Evolutionary conservation across 257 asterid genomes (phyloP), one percentile per base, ranked within the genome.

Genomic region (Craterostigma plantagineum): DNA sequence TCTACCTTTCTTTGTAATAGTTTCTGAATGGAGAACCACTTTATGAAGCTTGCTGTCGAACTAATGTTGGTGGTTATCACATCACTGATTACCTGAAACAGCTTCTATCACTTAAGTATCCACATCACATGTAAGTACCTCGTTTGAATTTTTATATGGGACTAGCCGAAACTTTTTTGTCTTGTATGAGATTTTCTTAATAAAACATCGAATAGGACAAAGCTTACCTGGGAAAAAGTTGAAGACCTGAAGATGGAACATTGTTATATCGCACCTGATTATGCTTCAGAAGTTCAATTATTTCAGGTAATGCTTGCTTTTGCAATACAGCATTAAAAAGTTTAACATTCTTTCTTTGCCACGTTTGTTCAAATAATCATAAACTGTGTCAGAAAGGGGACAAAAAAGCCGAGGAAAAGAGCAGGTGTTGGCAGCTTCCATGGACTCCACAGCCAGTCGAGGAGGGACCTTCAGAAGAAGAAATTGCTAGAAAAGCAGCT

Each of bases 211-310:
- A 53, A 49, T 63, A 90, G 98, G 74, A 46, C 91, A 53, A 67
- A 67, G 68, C 81, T 90, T 51, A 76, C 93, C 7, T 90, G 98
- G 98, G 98, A 90, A 70, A 90, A 83, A 67, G 79, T 77, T 54
- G 98, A 90, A 68, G 98, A 90, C 65, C 76, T 82, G 64, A 90
- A 90, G 75, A 83, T 76, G 95, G 98, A 90, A 57, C 71, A 90
- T 60, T 90, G 95, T 72, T 90, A 83, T 58, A 55, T 90, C 42
- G 76, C 98, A 7, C 57, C 69, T 34, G 86, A 90, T 63, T 90
- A 82, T 44, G 72, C 64, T 37, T 57, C 93, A 36, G 95, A 83
- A 78, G 84, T 69, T 54, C 70, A 53, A 47, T 43, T 82, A 52
- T 83, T 90, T 79, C 86, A 90, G 87, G 98, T 82, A 52, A 54